Evolutionary conservation across 1,139 yeast genomes (phyloP).

Genomic region (Blastobotrys proliferans): DNA sequence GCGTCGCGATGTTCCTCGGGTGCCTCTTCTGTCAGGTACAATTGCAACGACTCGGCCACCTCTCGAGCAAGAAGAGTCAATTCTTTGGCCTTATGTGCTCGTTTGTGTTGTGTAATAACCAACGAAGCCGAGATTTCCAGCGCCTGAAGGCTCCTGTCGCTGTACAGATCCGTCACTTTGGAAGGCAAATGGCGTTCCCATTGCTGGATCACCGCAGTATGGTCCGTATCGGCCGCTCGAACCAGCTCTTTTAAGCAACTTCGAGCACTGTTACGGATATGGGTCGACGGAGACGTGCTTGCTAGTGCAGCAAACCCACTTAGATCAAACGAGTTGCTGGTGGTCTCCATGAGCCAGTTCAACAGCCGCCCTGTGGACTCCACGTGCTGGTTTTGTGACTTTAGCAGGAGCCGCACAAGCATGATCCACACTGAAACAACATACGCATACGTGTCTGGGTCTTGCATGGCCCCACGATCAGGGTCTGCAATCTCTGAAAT

Average conservation of each 20-base stretch:
- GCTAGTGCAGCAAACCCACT: constrained; percentile 16
- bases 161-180: constrained; percentile 13
- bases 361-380: constrained; percentile 10
- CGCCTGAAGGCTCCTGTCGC: constrained; percentile 14
- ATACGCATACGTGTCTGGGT: constrained; percentile 8
- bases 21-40: constrained; percentile 20
- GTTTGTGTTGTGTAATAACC: constrained; percentile 10
- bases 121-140: constrained; percentile 18
- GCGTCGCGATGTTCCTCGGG: constrained; percentile 18
- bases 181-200: constrained; percentile 20
- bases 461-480: neutral
- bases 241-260: constrained; percentile 19
- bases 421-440: constrained; percentile 15
- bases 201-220: neutral
- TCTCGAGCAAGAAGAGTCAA: constrained; percentile 12
- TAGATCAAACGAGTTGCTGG: constrained; percentile 1
- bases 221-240: constrained; percentile 5
- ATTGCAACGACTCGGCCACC: constrained; percentile 24
- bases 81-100: neutral
- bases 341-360: constrained; percentile 11
- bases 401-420: constrained; percentile 11
- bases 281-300: neutral
- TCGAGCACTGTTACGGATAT: constrained; percentile 16
- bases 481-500: constrained; percentile 4
- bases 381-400: constrained; percentile 2